Conservation (phyloP, 768 basidiomycete species). For the Mrakia hoshinonis region DNA sequence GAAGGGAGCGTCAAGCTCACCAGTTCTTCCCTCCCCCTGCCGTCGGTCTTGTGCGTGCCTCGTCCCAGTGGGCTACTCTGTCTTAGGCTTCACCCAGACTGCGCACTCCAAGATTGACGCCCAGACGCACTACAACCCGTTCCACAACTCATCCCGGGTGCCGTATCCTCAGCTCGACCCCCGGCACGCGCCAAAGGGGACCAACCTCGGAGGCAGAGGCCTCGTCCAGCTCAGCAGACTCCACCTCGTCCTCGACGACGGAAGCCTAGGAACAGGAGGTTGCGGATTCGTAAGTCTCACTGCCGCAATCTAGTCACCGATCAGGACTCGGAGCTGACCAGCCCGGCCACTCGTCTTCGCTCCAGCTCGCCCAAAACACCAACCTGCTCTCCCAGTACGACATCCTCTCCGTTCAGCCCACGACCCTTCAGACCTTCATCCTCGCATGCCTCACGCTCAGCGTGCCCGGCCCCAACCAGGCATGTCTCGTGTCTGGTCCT, state of each 20-base stretch:
- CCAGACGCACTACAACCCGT: constrained; percentile 58
- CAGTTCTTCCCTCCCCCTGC: constrained; percentile 47
- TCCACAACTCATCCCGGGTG: constrained; percentile 41
- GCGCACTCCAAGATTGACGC: constrained; percentile 63
- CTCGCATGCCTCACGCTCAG: constrained; percentile 72
- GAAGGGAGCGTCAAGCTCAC: neutral
- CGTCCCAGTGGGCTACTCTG: constrained; percentile 70
- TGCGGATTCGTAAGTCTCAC: constrained; percentile 62
- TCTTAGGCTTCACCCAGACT: constrained; percentile 67
- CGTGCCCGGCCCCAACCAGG: constrained; percentile 44
- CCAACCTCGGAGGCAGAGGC: constrained; percentile 43
- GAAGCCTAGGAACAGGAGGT: constrained; percentile 62
- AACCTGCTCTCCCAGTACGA: constrained; percentile 60
- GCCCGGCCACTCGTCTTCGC: neutral
- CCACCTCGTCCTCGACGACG: constrained; percentile 70
- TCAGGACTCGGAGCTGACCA: neutral
- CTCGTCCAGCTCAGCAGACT: constrained; percentile 60
- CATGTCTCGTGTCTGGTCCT: neutral
- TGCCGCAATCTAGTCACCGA: too few relatives aligned
- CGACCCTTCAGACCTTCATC: constrained; percentile 62
- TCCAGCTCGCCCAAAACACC: constrained; percentile 62
- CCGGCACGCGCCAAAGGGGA: constrained; percentile 46
- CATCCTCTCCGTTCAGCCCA: constrained; percentile 65
- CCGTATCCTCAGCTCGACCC: constrained; percentile 45
- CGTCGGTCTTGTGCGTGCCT: neutral